phyloP scores from a whole-genome alignment of 805 yeast species.

The Tetrapisispora namnaoensis region DNA sequence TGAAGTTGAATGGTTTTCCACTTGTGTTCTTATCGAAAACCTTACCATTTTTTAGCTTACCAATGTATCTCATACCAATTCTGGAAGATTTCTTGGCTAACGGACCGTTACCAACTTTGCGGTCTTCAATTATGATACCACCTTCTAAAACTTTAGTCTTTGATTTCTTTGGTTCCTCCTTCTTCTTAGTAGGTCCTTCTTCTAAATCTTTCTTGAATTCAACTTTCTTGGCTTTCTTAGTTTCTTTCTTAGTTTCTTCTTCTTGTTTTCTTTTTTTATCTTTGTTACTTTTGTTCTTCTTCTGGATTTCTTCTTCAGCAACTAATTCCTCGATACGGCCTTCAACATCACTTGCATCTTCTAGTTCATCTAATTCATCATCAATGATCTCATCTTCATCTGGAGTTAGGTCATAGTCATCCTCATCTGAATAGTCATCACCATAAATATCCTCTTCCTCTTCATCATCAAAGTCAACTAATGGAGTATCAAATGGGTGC shows the following conservation, averaged over 20 bases:
- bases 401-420: constrained; percentile 35
- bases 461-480: constrained; percentile 38
- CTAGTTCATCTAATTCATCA: constrained; percentile 49
- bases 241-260: constrained; percentile 26
- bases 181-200: constrained; percentile 75
- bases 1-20: constrained; percentile 91
- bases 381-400: constrained; percentile 41
- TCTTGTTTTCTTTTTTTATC: constrained; percentile 28
- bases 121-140: constrained; percentile 89
- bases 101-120: constrained; percentile 80
- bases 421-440: constrained; percentile 43
- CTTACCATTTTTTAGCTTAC: constrained; percentile 93
- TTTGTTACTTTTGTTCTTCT: constrained; percentile 27
- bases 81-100: constrained; percentile 79
- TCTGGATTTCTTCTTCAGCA: constrained; percentile 45
- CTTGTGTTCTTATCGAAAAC: constrained; percentile 94
- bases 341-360: constrained; percentile 61
- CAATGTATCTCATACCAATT: constrained; percentile 95
- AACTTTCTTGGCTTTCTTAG: constrained; percentile 56
- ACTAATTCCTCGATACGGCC: constrained; percentile 65
- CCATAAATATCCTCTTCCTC: constrained; percentile 31
- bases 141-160: constrained; percentile 78
- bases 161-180: constrained; percentile 32
- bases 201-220: constrained; percentile 86
- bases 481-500: constrained; percentile 70